Conservation (phyloP, 1,284 basidiomycete genomes). For the Trametes hirsuta region DNA sequence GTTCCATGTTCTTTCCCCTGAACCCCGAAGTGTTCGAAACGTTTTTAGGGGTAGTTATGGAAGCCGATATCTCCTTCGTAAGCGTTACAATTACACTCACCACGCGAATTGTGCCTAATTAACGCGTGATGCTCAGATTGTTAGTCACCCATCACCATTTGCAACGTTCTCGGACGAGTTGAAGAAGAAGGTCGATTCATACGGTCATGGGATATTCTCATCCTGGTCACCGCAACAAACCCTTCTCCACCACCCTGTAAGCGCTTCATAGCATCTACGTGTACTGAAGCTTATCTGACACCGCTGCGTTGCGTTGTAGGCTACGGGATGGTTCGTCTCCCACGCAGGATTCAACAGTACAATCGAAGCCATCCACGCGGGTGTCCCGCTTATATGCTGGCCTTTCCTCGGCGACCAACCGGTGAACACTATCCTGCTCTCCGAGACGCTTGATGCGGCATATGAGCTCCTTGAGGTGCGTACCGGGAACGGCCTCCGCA, state of each 20-base stretch:
- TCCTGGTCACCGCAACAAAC: slow-evolving; percentile 28
- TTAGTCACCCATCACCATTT: slow-evolving; percentile 25
- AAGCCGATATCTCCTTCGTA: slow-evolving; percentile 21
- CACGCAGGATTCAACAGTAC: slow-evolving; percentile 30
- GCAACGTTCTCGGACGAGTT: slow-evolving; percentile 20
- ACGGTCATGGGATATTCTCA: slow-evolving; percentile 21
- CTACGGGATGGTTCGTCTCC: slow-evolving; percentile 28
- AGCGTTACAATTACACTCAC: background rate
- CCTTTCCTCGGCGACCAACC: slow-evolving; percentile 32
- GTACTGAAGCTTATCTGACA: background rate
- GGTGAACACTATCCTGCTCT: slow-evolving; percentile 22
- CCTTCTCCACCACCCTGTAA: slow-evolving; percentile 27
- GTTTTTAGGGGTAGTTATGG: slow-evolving; percentile 21
- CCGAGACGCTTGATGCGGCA: slow-evolving; percentile 25
- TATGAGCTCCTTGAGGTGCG: slow-evolving; percentile 34
- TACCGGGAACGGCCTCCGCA: slow-evolving; percentile 26
- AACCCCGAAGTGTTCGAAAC: slow-evolving; percentile 20
- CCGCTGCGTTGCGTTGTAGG: slow-evolving; percentile 1
- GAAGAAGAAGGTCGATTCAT: slow-evolving; percentile 20
- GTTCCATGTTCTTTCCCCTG: slow-evolving; percentile 21
- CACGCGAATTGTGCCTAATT: background rate
- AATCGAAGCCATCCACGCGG: slow-evolving; percentile 21
- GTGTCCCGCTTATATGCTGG: slow-evolving; percentile 28
- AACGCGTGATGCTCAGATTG: slow-evolving; percentile 13
- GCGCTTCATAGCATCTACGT: background rate